Percentiles rank a stretch among this genome's conserved stretches.
These are phyloP conservation scores for Abelmoschus esculentus DNA, from an alignment of 345 rosid species.

Conservation along the genomic window DNA sequence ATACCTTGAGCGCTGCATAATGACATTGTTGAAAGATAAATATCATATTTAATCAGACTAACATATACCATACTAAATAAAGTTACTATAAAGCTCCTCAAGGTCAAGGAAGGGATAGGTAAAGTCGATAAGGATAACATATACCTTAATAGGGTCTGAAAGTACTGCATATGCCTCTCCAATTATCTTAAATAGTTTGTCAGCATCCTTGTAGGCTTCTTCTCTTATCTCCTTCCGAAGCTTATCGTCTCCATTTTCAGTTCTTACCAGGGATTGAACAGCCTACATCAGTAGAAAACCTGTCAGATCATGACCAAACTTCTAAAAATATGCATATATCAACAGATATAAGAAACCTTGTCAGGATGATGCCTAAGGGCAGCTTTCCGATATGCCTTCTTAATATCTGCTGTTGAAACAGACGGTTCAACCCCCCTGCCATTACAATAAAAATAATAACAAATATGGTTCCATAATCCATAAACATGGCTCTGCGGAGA, in stretches of 20 bases:
- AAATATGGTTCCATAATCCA: neutral
- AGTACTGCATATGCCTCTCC: conserved; percentile 95
- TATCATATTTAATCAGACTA: neutral
- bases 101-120: neutral
- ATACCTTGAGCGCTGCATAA: conserved; percentile 57
- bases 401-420: conserved; percentile 70
- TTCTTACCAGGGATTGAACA: conserved; percentile 71
- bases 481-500: no score
- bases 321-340: neutral
- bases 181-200: conserved; percentile 83
- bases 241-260: conserved; percentile 73
- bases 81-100: neutral
- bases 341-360: conserved; percentile 48
- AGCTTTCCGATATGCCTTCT: conserved; percentile 87
- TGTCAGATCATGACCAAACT: conserved; percentile 1
- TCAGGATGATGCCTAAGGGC: conserved; percentile 99
- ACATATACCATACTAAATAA: neutral
- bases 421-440: conserved; percentile 78
- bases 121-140: neutral
- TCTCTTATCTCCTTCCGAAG: conserved; percentile 82
- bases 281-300: conserved; percentile 39
- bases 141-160: conserved; percentile 76
- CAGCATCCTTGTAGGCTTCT: conserved; percentile 79
- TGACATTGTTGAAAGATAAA: neutral
- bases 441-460: conserved; percentile 8